Percentiles rank a stretch among this genome's conserved stretches.
phyloP scores from a whole-genome alignment of 768 basidiomycete species.

The Boletellus sp. region DNA sequence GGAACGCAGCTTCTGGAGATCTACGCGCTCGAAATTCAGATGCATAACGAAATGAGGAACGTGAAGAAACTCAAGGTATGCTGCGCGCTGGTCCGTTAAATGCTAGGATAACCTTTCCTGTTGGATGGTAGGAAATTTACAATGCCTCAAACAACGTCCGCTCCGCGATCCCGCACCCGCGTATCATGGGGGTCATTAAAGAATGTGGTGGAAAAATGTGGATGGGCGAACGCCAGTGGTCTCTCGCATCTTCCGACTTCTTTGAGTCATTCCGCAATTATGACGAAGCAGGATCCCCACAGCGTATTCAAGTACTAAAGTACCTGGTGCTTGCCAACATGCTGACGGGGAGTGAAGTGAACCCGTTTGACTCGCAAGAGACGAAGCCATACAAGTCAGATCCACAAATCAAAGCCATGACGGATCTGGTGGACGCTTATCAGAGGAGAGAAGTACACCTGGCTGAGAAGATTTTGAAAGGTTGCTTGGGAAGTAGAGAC shows the following conservation, averaged over 20 bases:
- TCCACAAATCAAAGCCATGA: conserved; percentile 97
- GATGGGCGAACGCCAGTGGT: conserved; percentile 99
- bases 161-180: conserved; percentile 95
- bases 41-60: conserved; percentile 97
- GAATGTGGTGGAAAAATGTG: conserved; percentile 99
- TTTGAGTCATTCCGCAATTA: conserved; percentile 99
- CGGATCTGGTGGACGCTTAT: conserved; percentile 93
- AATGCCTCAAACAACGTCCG: conserved; percentile 90
- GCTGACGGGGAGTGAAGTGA: conserved; percentile 97
- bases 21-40: conserved; percentile 97
- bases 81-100: not conserved
- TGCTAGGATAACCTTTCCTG: not conserved
- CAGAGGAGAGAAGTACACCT: conserved; percentile 93
- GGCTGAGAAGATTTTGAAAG: conserved; percentile 94
- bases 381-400: conserved; percentile 98
- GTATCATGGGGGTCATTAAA: conserved; percentile 98
- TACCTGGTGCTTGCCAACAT: conserved; percentile 97
- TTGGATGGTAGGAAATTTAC: conserved; percentile 83
- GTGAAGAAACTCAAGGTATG: conserved; percentile 90
- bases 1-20: conserved; percentile 95
- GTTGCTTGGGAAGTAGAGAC: conserved; percentile 39
- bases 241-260: conserved; percentile 94
- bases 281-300: conserved; percentile 95
- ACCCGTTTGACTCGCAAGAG: conserved; percentile 99
- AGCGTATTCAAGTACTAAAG: conserved; percentile 96